Conservation (phyloP, 352 stramenopile genomes). For the Globisporangium emineosum region DNA sequence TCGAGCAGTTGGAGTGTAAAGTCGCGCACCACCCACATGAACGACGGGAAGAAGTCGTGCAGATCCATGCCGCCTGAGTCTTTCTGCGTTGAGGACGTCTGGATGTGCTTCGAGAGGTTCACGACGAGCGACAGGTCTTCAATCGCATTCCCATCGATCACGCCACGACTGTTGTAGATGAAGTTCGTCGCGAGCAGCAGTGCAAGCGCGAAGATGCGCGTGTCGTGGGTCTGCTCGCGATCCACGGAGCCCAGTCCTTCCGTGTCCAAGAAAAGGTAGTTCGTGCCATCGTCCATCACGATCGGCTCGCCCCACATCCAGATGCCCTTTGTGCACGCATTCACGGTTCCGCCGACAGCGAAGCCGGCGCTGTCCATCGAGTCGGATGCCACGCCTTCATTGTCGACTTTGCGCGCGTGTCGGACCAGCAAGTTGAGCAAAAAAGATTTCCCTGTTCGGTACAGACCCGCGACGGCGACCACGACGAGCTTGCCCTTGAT, state of each 20-base stretch:
- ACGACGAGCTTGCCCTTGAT: slow-evolving; percentile 82
- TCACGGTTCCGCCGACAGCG: slow-evolving; percentile 78
- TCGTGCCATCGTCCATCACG: slow-evolving; percentile 64
- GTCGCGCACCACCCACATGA: slow-evolving; percentile 90
- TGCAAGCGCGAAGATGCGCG: slow-evolving; percentile 87
- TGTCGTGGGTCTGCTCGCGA: slow-evolving; percentile 86
- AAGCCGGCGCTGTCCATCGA: slow-evolving; percentile 46
- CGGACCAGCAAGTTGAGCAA: slow-evolving; percentile 85
- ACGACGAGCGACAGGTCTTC: slow-evolving; percentile 90
- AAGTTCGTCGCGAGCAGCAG: slow-evolving; percentile 85
- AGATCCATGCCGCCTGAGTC: slow-evolving; percentile 30
- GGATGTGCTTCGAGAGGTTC: slow-evolving; percentile 89
- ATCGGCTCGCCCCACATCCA: slow-evolving; percentile 89
- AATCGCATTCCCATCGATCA: slow-evolving; percentile 89
- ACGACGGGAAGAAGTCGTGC: slow-evolving; percentile 84
- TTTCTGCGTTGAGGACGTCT: slow-evolving; percentile 49
- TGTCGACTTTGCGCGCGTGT: slow-evolving; percentile 43
- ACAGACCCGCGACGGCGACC: slow-evolving; percentile 83
- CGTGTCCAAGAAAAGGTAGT: slow-evolving; percentile 85
- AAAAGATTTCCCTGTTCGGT: slow-evolving; percentile 90
- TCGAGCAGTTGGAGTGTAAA: slow-evolving; percentile 87
- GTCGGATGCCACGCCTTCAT: slow-evolving; percentile 12
- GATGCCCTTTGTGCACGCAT: slow-evolving; percentile 90
- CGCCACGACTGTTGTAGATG: slow-evolving; percentile 89
- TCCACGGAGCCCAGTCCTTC: slow-evolving; percentile 85